A percentile compares a stretch with the other conserved stretches of the same genome.
Evolutionary conservation across 768 basidiomycete genomes (phyloP).

Genomic region (Baorangia bicolor): DNA sequence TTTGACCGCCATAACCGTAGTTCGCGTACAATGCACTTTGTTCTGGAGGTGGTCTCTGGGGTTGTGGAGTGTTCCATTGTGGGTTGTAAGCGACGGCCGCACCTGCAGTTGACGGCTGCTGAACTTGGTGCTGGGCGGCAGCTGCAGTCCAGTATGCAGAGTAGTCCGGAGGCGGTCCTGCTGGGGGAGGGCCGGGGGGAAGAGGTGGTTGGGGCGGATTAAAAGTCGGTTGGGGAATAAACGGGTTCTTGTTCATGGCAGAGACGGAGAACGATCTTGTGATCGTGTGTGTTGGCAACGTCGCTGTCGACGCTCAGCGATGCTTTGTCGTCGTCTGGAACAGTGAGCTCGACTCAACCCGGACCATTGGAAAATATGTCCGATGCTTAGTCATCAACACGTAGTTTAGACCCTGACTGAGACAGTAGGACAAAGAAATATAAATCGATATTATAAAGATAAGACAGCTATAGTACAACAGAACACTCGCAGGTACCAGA

Average conservation of each 20-base stretch:
- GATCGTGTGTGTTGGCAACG: conserved; percentile 10
- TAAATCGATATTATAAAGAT: background rate
- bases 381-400: conserved; percentile 27
- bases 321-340: conserved; percentile 23
- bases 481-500: background rate
- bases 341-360: conserved; percentile 18
- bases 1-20: conserved; percentile 83
- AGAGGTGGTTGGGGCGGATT: conserved; percentile 73
- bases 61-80: conserved; percentile 66
- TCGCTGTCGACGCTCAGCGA: conserved; percentile 7
- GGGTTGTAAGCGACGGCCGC: conserved; percentile 55
- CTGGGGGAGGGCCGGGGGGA: conserved; percentile 77
- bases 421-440: too few relatives aligned
- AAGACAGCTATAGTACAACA: background rate
- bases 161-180: conserved; percentile 73
- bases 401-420: too few relatives aligned
- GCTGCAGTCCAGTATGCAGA: conserved; percentile 74
- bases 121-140: conserved; percentile 46
- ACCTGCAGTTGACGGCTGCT: conserved; percentile 31
- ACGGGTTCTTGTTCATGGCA: conserved; percentile 83
- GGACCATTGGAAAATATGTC: conserved; percentile 13
- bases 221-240: conserved; percentile 67
- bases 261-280: conserved; percentile 3
- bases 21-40: conserved; percentile 88
- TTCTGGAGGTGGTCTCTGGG: conserved; percentile 67